Evolutionary conservation across 805 yeast species (phyloP), one percentile per base, ranked within the genome.

Genomic region (Alloascoidea africana): DNA sequence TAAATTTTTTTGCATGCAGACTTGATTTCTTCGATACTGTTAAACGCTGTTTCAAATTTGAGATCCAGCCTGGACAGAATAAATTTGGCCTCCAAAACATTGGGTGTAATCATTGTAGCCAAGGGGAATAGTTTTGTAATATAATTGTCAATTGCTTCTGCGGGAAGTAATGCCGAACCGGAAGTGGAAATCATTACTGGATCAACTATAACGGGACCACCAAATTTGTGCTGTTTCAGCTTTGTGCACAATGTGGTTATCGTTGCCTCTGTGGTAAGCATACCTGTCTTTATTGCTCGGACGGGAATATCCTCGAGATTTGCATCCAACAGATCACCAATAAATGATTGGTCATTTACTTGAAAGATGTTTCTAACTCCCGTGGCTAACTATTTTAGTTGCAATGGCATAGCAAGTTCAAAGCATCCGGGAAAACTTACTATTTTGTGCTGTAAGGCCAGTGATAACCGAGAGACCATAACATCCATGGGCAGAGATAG

Each of bases 101-200:
- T 85, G 3, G 95, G 95, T 1, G 95, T 84, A 18, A 82, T 53
- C 32, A 85, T 49, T 4, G 67, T 65, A 2, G 86, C 76, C 17
- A 59, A 45, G 1, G 68, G 69, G 19, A 78, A 55, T 32, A 81
- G 46, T 14, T 50, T 51, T 0, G 54, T 46, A n/a, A 74, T 49
- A 23, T 70, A 62, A 18, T 54, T 52, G 6, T 54, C 52, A 45
- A 76, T 54, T 2, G 70, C 68, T 0, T 61, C 56, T 19, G 62
- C 60, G 27, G 65, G 68, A 18, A 75, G 64, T 33, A 86, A 59
- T 2, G 58, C 51, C 14, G 71, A 66, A 1, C 95, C 95, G 0
- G 91, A 73, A 0, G 94, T 82, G 3, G 91, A 74, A 5, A 79
- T 75, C 70, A 85, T 68, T 3, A 85, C 94, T 0, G 96, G 94